These are phyloP conservation scores for Colletotrichum sp. DNA, from an alignment of 2,329 filamentous ascomycete species.

Conservation along the genomic window DNA sequence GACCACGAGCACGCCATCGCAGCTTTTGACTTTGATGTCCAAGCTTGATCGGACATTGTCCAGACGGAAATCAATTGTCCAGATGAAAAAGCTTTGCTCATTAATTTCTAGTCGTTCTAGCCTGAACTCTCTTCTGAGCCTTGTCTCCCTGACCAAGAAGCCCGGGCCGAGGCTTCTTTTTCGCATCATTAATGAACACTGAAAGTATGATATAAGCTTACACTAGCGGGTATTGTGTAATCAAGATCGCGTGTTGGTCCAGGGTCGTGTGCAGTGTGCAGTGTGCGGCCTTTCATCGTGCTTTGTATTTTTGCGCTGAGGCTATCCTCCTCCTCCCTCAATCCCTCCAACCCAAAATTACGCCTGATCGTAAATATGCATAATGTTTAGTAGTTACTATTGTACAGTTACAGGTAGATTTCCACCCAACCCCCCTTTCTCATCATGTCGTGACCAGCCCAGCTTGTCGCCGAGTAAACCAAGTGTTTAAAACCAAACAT, in stretches of 20 bases:
- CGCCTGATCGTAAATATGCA: conserved; percentile 10
- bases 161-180: not conserved
- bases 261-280: not conserved
- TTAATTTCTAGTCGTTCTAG: not conserved
- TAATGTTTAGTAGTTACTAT: conserved; percentile 12
- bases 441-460: conserved; percentile 17
- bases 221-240: not conserved
- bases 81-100: not conserved
- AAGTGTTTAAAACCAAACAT: not conserved
- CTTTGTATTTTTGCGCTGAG: not conserved
- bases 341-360: not conserved
- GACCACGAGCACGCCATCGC: not conserved
- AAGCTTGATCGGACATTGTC: not conserved
- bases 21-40: not conserved
- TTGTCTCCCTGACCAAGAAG: not conserved
- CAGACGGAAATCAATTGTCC: not conserved
- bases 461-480: conserved; percentile 6
- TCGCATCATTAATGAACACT: not conserved
- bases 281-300: not conserved
- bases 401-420: conserved; percentile 18
- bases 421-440: not conserved
- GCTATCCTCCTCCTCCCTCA: not conserved
- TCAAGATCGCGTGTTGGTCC: not conserved
- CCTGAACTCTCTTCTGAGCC: not conserved
- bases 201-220: not conserved